A percentile compares a stretch with the other conserved stretches of the same genome.
Conservation (phyloP, 2,329 filamentous ascomycete species). For the Xenoacremonium recifei region DNA sequence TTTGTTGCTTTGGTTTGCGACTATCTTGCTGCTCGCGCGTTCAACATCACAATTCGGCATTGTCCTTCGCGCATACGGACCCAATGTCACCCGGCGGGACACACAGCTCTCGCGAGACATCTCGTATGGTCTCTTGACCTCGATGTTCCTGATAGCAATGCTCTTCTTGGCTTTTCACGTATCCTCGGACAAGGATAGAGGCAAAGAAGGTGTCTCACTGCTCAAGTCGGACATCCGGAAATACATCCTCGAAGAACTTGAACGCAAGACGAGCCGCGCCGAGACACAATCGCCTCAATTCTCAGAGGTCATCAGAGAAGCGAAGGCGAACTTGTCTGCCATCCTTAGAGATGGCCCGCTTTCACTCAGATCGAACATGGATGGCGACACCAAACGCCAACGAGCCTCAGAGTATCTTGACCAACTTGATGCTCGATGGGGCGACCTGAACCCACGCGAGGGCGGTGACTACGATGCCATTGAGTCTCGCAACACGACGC, state of each 20-base stretch:
- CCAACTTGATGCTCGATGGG: background rate
- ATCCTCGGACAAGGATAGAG: slow-evolving; percentile 1
- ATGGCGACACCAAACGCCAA: background rate
- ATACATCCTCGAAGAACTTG: slow-evolving; percentile 2
- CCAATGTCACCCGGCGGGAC: slow-evolving; percentile 4
- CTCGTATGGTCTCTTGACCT: slow-evolving; percentile 1
- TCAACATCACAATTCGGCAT: slow-evolving; percentile 4
- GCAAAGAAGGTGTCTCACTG: background rate
- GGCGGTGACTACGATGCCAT: slow-evolving; percentile 1
- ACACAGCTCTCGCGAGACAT: slow-evolving; percentile 6
- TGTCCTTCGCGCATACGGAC: slow-evolving; percentile 1
- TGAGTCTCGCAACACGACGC: too few relatives aligned
- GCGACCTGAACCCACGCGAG: slow-evolving; percentile 1
- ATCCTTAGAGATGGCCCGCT: background rate
- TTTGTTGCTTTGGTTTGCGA: slow-evolving; percentile 2
- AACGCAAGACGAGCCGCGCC: background rate
- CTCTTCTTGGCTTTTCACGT: slow-evolving; percentile 3
- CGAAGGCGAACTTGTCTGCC: background rate
- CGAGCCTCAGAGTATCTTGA: background rate
- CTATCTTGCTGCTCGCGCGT: slow-evolving; percentile 5
- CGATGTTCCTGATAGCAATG: slow-evolving; percentile 4
- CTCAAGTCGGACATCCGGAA: slow-evolving; percentile 4
- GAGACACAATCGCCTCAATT: slow-evolving; percentile 1
- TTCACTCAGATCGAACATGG: background rate
- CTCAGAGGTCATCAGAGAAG: background rate